Percentiles rank a stretch among this genome's conserved stretches.
Evolutionary conservation across 83 land plant species (phyloP).

Genomic region (Thuja plicata): DNA sequence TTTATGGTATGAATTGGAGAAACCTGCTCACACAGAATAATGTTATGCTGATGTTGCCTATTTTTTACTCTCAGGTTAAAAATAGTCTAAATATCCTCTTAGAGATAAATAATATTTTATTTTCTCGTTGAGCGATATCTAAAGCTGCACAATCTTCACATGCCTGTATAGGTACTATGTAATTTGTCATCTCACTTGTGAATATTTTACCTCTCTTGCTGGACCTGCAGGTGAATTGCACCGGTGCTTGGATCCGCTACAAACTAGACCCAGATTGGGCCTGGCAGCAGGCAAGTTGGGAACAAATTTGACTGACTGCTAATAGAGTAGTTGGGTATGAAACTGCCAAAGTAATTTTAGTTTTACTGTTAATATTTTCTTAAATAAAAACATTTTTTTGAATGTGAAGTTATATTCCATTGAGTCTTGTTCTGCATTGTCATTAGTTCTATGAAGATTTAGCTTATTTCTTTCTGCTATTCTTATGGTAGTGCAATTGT

Average conservation of each 20-base stretch:
- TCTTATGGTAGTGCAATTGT: neutral
- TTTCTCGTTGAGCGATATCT: constrained; percentile 72
- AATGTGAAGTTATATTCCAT: neutral
- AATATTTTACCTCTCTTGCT: too few relatives aligned
- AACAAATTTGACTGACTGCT: constrained; percentile 57
- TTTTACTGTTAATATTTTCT: neutral
- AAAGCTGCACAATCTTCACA: constrained; percentile 57
- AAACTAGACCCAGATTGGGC: too few relatives aligned
- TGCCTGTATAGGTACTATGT: constrained; percentile 83
- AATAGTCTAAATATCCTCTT: too few relatives aligned
- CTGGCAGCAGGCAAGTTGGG: constrained; percentile 21
- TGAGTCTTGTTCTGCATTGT: neutral
- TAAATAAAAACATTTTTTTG: neutral
- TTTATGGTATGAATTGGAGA: too few relatives aligned
- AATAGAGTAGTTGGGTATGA: constrained; percentile 61
- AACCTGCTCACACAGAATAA: too few relatives aligned
- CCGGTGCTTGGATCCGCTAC: too few relatives aligned
- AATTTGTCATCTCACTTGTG: neutral
- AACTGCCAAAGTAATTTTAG: constrained; percentile 50
- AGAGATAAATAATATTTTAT: too few relatives aligned
- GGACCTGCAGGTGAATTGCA: too few relatives aligned
- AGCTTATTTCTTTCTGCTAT: neutral
- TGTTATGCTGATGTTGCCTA: too few relatives aligned
- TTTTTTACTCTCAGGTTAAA: too few relatives aligned
- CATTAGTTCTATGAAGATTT: neutral